phyloP scores from a whole-genome alignment of 2,329 filamentous ascomycete species.

The Atkinsonella texensis region DNA sequence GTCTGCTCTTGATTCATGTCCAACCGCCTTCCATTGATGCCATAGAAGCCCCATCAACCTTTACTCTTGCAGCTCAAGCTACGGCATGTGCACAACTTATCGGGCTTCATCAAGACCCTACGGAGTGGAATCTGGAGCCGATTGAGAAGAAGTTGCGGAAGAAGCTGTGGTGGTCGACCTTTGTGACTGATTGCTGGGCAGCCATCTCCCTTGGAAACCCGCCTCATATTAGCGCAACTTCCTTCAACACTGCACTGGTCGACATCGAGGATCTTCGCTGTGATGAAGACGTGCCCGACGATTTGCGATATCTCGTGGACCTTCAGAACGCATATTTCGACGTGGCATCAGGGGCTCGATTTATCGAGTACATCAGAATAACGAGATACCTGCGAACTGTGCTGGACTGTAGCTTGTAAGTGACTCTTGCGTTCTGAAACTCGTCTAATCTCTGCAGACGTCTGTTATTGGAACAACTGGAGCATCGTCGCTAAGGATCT shows the following conservation, averaged over 20 bases:
- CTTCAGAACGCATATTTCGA: slow-evolving; percentile 19
- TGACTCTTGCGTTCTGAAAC: background rate
- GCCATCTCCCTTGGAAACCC: slow-evolving; percentile 34
- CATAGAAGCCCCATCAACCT: slow-evolving; percentile 33
- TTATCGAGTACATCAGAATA: slow-evolving; percentile 22
- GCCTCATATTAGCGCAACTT: slow-evolving; percentile 27
- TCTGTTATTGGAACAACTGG: background rate
- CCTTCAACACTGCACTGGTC: slow-evolving; percentile 27
- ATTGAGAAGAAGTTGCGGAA: slow-evolving; percentile 31
- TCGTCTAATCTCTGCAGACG: background rate
- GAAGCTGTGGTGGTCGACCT: slow-evolving; percentile 35
- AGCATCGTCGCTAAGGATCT: slow-evolving; percentile 4
- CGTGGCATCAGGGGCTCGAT: slow-evolving; percentile 24
- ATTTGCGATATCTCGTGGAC: slow-evolving; percentile 23
- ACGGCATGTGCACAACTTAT: slow-evolving; percentile 33
- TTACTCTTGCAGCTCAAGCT: slow-evolving; percentile 30
- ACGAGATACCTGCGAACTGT: slow-evolving; percentile 19
- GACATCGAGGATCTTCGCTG: slow-evolving; percentile 29
- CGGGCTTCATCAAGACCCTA: slow-evolving; percentile 31
- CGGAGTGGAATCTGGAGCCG: slow-evolving; percentile 26
- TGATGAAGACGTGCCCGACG: slow-evolving; percentile 29
- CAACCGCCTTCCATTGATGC: slow-evolving; percentile 31
- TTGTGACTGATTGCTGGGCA: slow-evolving; percentile 31
- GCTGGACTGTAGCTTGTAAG: slow-evolving; percentile 23
- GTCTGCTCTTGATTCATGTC: slow-evolving; percentile 31